Evolutionary conservation across 108 stramenopile genomes (phyloP), one percentile per base, ranked within the genome.

Genomic region (Schizochytrium sp.): DNA sequence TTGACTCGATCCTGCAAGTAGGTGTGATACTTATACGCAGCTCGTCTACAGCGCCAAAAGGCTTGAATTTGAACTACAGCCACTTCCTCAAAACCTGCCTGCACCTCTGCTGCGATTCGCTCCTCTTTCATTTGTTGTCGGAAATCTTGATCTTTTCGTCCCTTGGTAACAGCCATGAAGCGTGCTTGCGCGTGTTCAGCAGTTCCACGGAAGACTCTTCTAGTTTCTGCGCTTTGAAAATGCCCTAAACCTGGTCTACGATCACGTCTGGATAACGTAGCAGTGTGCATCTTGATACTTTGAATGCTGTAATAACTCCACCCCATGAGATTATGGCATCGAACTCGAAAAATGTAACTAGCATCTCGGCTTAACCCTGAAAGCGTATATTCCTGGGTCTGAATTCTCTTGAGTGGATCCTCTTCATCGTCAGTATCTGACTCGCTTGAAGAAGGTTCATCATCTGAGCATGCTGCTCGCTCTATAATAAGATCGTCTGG

Each of bases 251-350:
- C 76, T 1, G 45, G 17, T 5, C 53, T 47, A 13, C 76, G 45
- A 13, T 0, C 53, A 12, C 28, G 5, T 10, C 45, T n/a, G 8
- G 19, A n/a, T n/a, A n/a, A n/a, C 76, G 76, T 7, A 38, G n/a
- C 5, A 38, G 76, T 83, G 47, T 28, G 5, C 12, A 40, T 53
- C 50, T 55, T 83, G 47, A 55, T 55, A 50, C 50, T 83, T 38
- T 17, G 76, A 10, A 55, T 53, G 76, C 76, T 83, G 76, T 83
- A 83, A 28, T 83, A 83, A 28, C 76, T 83, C 76, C 76, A 83
- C 12, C 76, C 76, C 50, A 83, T 55, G 53, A 83, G 50, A 42
- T 83, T 83, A 28, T 83, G 76, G 3, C 76, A 83, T 47, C 76
- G 76, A n/a, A 83, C 76, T 17, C 76, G 76, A 40, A 83, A 83